Conservation (phyloP, 768 basidiomycete species). For the Neoboletus subvelutipes region DNA sequence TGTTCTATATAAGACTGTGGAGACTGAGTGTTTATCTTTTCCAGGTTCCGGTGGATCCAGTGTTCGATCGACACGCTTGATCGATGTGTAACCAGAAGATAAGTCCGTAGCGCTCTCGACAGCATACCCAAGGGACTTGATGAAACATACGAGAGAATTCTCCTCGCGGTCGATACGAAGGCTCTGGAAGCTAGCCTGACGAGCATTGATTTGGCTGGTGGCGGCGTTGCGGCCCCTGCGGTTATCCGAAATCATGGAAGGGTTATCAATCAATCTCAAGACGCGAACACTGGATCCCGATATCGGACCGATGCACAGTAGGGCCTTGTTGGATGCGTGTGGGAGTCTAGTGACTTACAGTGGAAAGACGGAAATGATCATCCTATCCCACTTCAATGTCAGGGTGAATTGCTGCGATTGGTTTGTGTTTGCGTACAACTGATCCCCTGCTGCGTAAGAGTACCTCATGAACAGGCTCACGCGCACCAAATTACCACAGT, state of each 20-base stretch:
- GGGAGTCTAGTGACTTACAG: slow-evolving; percentile 7
- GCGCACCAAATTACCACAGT: not conserved
- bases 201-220: not conserved
- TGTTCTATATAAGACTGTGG: not conserved
- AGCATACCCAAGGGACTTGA: not conserved
- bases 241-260: not conserved
- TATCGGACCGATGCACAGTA: slow-evolving; percentile 3
- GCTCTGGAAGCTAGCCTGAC: not conserved
- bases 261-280: not conserved
- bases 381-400: slow-evolving; percentile 5
- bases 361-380: not conserved
- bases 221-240: not conserved
- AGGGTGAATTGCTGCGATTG: not conserved
- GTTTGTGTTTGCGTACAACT: not conserved
- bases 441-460: not conserved
- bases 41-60: not conserved
- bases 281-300: not conserved
- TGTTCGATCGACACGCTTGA: not conserved
- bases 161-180: not conserved
- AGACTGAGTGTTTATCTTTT: not conserved
- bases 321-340: slow-evolving; percentile 6
- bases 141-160: not conserved
- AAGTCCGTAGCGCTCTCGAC: not conserved
- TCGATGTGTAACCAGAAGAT: not conserved
- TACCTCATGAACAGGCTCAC: not conserved